Percentiles rank a stretch among this genome's conserved stretches.
phyloP scores from a whole-genome alignment of 1,284 basidiomycete species.

The Cerrena zonata region DNA sequence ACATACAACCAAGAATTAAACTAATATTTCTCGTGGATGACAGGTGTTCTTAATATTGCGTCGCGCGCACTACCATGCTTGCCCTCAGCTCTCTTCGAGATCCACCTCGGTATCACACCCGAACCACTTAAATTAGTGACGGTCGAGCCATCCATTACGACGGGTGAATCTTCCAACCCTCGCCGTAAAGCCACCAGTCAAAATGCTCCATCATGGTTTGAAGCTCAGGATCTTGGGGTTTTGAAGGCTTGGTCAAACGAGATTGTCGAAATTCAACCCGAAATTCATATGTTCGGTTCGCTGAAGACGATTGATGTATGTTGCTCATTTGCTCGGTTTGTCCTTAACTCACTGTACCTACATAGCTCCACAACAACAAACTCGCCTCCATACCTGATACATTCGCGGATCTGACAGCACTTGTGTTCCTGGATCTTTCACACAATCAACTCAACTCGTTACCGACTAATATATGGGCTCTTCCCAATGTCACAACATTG shows the following conservation, averaged over 20 bases:
- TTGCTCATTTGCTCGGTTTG: constrained; percentile 8
- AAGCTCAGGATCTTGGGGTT: constrained; percentile 67
- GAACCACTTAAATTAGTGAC: constrained; percentile 57
- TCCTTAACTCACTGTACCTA: background rate
- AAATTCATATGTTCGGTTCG: constrained; percentile 75
- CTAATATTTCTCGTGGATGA: no score
- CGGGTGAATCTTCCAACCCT: constrained; percentile 16
- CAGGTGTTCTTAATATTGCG: constrained; percentile 68
- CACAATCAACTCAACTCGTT: constrained; percentile 59
- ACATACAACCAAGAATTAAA: no score
- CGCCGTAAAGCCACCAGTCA: constrained; percentile 22
- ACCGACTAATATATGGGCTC: constrained; percentile 58
- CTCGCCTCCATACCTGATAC: constrained; percentile 52
- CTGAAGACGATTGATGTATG: constrained; percentile 70
- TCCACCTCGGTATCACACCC: constrained; percentile 68
- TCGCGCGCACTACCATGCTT: constrained; percentile 64
- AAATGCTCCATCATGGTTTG: constrained; percentile 63
- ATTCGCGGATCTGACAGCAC: constrained; percentile 58
- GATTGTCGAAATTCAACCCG: constrained; percentile 69
- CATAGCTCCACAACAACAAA: constrained; percentile 69
- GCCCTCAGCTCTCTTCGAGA: constrained; percentile 72
- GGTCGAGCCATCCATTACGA: constrained; percentile 51
- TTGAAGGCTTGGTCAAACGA: constrained; percentile 75
- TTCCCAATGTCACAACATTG: constrained; percentile 58
- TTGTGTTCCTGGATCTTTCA: constrained; percentile 64